These are phyloP conservation scores for Rusavskia elegans DNA, from an alignment of 495 filamentous ascomycete genomes.

Conservation along the genomic window DNA sequence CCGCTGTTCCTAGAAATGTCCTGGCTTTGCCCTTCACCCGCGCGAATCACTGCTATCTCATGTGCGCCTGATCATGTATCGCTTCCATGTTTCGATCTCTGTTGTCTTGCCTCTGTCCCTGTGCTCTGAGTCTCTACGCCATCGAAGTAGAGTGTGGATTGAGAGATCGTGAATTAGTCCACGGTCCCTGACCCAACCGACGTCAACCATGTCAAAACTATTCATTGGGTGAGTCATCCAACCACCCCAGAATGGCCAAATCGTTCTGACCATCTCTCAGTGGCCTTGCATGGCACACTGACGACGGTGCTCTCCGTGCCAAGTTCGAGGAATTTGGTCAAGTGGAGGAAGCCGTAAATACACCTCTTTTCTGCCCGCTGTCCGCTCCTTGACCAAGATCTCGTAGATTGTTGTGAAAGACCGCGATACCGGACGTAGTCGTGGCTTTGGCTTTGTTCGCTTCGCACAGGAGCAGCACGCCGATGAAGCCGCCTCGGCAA, in stretches of 20 bases:
- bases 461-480: constrained; percentile 73
- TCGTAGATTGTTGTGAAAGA: constrained; percentile 90
- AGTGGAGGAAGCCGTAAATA: constrained; percentile 79
- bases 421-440: constrained; percentile 86
- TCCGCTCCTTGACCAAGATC: constrained; percentile 10
- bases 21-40: constrained; percentile 7
- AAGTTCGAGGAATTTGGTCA: constrained; percentile 83
- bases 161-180: constrained; percentile 17
- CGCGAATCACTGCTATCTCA: constrained; percentile 7
- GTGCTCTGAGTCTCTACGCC: constrained; percentile 16
- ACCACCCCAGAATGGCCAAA: background rate
- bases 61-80: constrained; percentile 13
- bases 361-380: constrained; percentile 5
- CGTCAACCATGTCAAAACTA: constrained; percentile 61
- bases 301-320: constrained; percentile 59
- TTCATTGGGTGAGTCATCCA: constrained; percentile 64
- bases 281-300: constrained; percentile 96
- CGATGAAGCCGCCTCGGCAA: constrained; percentile 56
- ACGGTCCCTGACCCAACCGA: constrained; percentile 10
- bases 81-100: constrained; percentile 12
- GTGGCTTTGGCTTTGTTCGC: constrained; percentile 93
- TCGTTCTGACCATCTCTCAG: constrained; percentile 27
- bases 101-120: constrained; percentile 13
- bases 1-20: constrained; percentile 11
- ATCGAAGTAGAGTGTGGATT: constrained; percentile 22